Evolutionary conservation across 225 moss, liverwort and hornwort species (phyloP), one percentile per base, ranked within the genome.

Genomic region (Polytrichum commune): DNA sequence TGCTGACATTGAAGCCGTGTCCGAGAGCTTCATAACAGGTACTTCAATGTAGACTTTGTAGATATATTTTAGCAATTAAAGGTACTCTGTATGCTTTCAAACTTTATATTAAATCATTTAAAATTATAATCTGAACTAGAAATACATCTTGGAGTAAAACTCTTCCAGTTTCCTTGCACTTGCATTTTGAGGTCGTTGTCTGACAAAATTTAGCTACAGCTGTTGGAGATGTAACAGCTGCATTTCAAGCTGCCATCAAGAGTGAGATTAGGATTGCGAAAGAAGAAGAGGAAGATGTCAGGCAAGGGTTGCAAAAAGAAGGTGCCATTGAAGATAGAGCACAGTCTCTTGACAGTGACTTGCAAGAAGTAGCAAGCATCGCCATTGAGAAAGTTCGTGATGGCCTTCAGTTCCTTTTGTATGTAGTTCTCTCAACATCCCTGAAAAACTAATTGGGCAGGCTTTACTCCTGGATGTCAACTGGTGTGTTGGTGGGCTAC

Each of bases 331-430:
- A 93, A 81, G 91, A 90, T 68, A 85, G 81, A 77, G 91, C 92
- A 56, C 83, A 88, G 77, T 78, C 81, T 54, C 86, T 94, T 74
- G 85, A 90, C 74, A 81, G 89, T 69, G 94, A 91, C 66, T 85
- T 94, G 57, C 90, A 92, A 72, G 89, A 77, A 79, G 89, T 91
- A 73, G 92, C 92, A 75, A 90, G 88, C 79, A 85, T 90, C 54
- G 92, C 97, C 38, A 82, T 94, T 68, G 94, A 97, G 81, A 94
- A 94, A 79, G 90, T 97, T 67, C 90, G 88, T 63, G 97, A 97
- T 74, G 94, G 97, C 7, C 91, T 97, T 53, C 83, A 87, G 79
- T 86, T 95, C 69, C 85, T 97, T 64, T 82, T 86, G 38, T 92
- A 84, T 67, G 94, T 97, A 61, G 92, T 97, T 64, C 80, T 95